Evolutionary conservation across 768 basidiomycete species (phyloP).

Genomic region (Boletus tylopilopsis): DNA sequence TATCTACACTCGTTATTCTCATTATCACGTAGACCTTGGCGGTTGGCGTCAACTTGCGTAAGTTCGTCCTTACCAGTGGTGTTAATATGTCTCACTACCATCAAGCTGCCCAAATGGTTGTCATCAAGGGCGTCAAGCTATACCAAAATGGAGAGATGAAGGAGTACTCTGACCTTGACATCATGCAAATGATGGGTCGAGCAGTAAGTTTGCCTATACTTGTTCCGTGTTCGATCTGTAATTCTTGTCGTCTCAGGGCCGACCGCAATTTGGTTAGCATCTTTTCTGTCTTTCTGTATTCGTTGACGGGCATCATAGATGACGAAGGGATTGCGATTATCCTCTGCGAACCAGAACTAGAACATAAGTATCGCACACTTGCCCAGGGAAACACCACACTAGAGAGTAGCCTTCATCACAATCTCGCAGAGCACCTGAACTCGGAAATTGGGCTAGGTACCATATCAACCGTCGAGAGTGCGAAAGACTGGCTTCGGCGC

Average conservation of each 20-base stretch:
- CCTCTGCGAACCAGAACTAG: slow-evolving; percentile 70
- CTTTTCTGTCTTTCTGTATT: background rate
- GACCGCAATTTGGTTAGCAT: slow-evolving; percentile 80
- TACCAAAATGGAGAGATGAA: slow-evolving; percentile 66
- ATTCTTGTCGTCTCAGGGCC: slow-evolving; percentile 46
- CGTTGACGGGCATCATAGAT: slow-evolving; percentile 42
- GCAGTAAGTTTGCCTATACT: slow-evolving; percentile 49
- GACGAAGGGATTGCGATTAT: slow-evolving; percentile 82
- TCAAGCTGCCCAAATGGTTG: slow-evolving; percentile 86
- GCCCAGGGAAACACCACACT: slow-evolving; percentile 70
- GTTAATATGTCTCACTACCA: background rate
- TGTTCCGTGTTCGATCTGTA: background rate
- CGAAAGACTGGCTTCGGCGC: slow-evolving; percentile 77
- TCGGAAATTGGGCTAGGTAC: slow-evolving; percentile 89
- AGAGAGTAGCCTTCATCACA: slow-evolving; percentile 81
- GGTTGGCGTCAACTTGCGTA: slow-evolving; percentile 94
- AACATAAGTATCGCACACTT: slow-evolving; percentile 67
- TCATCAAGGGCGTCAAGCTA: slow-evolving; percentile 86
- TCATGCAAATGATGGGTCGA: slow-evolving; percentile 96
- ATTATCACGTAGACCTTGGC: slow-evolving; percentile 72
- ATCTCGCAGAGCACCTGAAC: slow-evolving; percentile 88
- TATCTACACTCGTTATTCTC: slow-evolving; percentile 1
- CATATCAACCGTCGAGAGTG: slow-evolving; percentile 63
- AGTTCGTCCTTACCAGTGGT: slow-evolving; percentile 21
- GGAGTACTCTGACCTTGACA: slow-evolving; percentile 90